Base-by-base conservation (phyloP, 164 flowering plant species). In the Euptelea pleiosperma region DNA sequence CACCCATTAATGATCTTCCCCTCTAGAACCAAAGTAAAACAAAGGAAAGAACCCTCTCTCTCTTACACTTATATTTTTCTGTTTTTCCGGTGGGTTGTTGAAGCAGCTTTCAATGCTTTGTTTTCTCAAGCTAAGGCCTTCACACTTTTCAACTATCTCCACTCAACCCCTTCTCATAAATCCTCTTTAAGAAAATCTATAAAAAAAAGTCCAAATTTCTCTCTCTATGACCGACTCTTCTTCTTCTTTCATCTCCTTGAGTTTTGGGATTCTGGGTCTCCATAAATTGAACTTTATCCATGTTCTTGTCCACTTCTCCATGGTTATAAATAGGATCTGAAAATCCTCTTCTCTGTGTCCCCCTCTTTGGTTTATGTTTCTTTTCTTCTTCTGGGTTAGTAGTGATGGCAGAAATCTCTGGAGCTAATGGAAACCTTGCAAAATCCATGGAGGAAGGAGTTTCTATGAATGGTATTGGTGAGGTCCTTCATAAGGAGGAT, bases 371-470 rank as follows among this genome's bases (percentile, higher is more conserved):
- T n/a, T n/a, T n/a, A n/a, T n/a, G n/a, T n/a, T n/a, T n/a, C n/a
- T n/a, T n/a, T n/a, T n/a, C n/a, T 9, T 49, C 11, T 24, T 18
- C 39, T 14, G 18, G 2, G 8, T 45, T 29, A 3, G 11, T 6
- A 8, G 31, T 15, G 31, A 65, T 55, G 79, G 75, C 74, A 11
- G 79, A 76, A 58, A 56, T 29, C 45, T 22, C 66, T 54, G 59
- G 12, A 55, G 25, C 31, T 33, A 63, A 48, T 33, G 74, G 63
- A 18, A 58, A 55, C 29, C 66, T 43, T 45, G 42, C 28, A 6
- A 48, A 39, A 22, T 10, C 40, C 6, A 48, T 39, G 67, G 67
- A 63, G 29, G 55, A 40, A 57, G 54, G n/a, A 15, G 64, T 68
- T 22, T 33, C 14, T 5, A 4, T 76, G 65, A n/a, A n/a, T n/a